Conservation (phyloP, 2,329 filamentous ascomycete genomes). For the Onygena corvina region DNA sequence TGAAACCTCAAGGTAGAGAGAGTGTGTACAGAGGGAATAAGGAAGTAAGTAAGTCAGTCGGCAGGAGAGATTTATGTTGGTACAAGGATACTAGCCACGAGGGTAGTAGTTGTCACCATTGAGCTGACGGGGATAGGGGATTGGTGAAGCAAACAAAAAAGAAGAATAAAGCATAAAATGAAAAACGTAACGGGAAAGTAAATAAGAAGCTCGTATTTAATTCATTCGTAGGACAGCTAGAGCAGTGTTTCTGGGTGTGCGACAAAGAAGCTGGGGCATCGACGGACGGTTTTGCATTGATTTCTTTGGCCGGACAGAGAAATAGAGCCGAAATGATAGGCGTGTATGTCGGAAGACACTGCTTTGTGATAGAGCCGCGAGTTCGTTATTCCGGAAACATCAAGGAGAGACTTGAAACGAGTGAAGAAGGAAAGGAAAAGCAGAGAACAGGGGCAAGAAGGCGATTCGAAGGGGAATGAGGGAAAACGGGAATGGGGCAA, state of each 20-base stretch:
- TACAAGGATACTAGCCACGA: conserved; percentile 9
- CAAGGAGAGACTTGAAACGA: conserved; percentile 9
- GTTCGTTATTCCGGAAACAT: conserved; percentile 5
- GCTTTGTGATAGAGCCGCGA: not conserved
- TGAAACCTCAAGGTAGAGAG: not conserved
- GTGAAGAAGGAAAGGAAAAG: conserved; percentile 1
- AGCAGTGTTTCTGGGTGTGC: conserved; percentile 3
- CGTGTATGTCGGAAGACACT: conserved; percentile 6
- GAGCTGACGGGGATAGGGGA: not conserved
- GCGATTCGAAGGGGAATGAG: too few relatives aligned
- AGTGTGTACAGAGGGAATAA: conserved; percentile 5
- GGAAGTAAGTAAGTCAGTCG: not conserved
- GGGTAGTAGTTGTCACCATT: conserved; percentile 6
- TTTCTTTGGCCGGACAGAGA: conserved; percentile 1
- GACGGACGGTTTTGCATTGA: conserved; percentile 1
- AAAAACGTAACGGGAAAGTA: not conserved
- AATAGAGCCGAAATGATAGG: not conserved
- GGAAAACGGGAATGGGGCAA: conserved; percentile 1
- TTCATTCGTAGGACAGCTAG: conserved; percentile 8
- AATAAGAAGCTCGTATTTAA: conserved; percentile 8
- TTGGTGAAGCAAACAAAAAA: conserved; percentile 6
- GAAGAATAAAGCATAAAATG: not conserved
- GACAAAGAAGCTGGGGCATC: conserved; percentile 9
- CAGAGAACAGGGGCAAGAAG: not conserved
- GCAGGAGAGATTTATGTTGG: conserved; percentile 5